phyloP scores from a whole-genome alignment of 2,329 filamentous ascomycete species.

The Aureobasidium pullulans region DNA sequence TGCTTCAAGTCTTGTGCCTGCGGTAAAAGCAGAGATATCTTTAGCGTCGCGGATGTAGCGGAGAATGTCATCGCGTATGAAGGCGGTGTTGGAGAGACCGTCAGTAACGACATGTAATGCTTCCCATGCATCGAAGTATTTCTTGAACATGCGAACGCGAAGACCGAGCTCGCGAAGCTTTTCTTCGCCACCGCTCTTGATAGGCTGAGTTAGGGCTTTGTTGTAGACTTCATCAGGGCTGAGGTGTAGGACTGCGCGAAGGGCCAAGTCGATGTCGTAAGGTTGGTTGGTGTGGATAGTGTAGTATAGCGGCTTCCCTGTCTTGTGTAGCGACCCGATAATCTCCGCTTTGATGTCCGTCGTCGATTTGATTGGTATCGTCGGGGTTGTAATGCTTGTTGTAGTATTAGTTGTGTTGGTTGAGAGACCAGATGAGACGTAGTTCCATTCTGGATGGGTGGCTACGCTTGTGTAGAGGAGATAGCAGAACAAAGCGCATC shows the following conservation, averaged over 20 bases:
- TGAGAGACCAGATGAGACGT: neutral
- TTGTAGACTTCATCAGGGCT: constrained; percentile 29
- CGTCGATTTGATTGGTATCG: neutral
- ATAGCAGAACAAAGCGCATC: constrained; percentile 1
- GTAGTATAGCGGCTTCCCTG: constrained; percentile 2
- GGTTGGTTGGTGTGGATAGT: constrained; percentile 6
- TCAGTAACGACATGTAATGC: constrained; percentile 26
- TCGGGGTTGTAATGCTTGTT: neutral
- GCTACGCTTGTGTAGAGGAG: neutral
- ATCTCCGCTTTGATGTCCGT: neutral
- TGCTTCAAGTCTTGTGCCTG: constrained; percentile 24
- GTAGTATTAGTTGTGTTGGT: neutral
- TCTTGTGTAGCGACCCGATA: neutral
- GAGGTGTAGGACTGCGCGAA: constrained; percentile 21
- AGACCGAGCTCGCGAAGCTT: constrained; percentile 35
- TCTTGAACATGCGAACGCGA: constrained; percentile 34
- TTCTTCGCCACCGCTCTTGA: constrained; percentile 32
- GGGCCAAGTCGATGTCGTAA: constrained; percentile 8
- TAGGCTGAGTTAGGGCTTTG: constrained; percentile 31
- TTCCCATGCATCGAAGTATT: constrained; percentile 37
- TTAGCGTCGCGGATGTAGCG: constrained; percentile 28
- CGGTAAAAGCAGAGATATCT: constrained; percentile 18
- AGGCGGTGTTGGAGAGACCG: constrained; percentile 25
- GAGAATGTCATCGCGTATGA: constrained; percentile 35
- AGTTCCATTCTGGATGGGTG: constrained; percentile 3